Conservation (phyloP, 1,284 basidiomycete genomes). For the Rhodotorula sp. region DNA sequence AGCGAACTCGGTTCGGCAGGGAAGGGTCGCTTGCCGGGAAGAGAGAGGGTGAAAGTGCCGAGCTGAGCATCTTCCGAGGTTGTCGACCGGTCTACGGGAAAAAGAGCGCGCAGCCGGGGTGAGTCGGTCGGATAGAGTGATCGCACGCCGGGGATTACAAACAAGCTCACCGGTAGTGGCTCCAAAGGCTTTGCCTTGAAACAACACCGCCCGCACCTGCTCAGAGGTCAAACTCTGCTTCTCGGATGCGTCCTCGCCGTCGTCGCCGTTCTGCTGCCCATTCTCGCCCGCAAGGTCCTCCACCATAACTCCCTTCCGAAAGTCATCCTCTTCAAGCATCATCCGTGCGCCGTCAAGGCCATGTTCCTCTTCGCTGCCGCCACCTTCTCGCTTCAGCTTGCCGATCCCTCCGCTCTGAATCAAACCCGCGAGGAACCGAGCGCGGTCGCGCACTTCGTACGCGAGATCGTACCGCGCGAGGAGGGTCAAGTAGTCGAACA, state of each 20-base stretch:
- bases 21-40: constrained; percentile 23
- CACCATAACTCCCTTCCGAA: constrained; percentile 36
- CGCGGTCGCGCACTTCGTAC: constrained; percentile 85
- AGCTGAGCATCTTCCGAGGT: constrained; percentile 5
- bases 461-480: constrained; percentile 83
- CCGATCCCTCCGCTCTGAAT: constrained; percentile 49
- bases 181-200: constrained; percentile 26
- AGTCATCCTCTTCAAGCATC: constrained; percentile 36
- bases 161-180: neutral
- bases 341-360: constrained; percentile 11
- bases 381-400: neutral
- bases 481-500: constrained; percentile 71
- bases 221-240: constrained; percentile 20
- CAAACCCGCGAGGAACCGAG: constrained; percentile 72
- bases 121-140: neutral
- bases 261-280: neutral
- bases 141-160: neutral
- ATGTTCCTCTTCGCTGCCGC: neutral
- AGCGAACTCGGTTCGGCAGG: neutral
- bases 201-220: constrained; percentile 27
- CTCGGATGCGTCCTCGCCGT: neutral
- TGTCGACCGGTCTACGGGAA: constrained; percentile 6
- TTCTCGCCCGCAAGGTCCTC: constrained; percentile 14
- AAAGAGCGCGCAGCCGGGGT: neutral
- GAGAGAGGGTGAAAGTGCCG: constrained; percentile 34